A percentile compares a stretch with the other conserved stretches of the same genome.
Conservation (phyloP, 108 stramenopile genomes). For the Nitzschia putrida region DNA sequence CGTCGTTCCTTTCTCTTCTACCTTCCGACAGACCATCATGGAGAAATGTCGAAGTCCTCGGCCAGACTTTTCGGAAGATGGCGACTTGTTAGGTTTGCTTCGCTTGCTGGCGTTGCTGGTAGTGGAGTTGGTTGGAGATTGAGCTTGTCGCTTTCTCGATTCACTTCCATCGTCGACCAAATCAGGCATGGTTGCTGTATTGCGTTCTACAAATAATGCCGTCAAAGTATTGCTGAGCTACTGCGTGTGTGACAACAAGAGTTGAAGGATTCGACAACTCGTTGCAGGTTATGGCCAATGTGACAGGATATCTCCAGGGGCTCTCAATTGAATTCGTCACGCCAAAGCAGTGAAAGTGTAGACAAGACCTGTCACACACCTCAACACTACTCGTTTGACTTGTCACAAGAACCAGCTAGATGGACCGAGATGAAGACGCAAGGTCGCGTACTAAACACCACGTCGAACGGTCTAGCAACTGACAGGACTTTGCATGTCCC, state of each 20-base stretch:
- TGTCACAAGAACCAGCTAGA: constrained; percentile 1
- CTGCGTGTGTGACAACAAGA: too few species aligned
- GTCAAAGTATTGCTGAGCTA: too few species aligned
- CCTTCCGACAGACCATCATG: constrained; percentile 91
- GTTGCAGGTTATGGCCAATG: too few species aligned
- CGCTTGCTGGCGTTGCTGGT: constrained; percentile 12
- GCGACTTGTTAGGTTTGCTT: constrained; percentile 4
- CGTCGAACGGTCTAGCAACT: background rate
- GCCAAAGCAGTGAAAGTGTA: background rate
- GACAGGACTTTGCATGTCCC: background rate
- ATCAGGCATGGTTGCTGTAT: constrained; percentile 14
- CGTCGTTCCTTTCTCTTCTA: constrained; percentile 91
- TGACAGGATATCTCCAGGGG: too few species aligned
- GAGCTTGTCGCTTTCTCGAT: constrained; percentile 15
- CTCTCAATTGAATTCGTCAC: too few species aligned
- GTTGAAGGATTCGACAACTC: too few species aligned
- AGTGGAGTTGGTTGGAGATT: constrained; percentile 16
- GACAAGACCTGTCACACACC: constrained; percentile 1
- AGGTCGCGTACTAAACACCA: background rate
- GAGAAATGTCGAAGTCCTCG: constrained; percentile 89
- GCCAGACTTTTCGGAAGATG: constrained; percentile 13
- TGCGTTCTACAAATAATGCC: too few species aligned
- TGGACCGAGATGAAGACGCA: background rate
- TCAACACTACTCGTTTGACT: background rate
- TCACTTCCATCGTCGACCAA: constrained; percentile 15